A percentile compares a stretch with the other conserved stretches of the same genome.
phyloP scores from a whole-genome alignment of 441 rosid species.

The Bruguiera hainesii region DNA sequence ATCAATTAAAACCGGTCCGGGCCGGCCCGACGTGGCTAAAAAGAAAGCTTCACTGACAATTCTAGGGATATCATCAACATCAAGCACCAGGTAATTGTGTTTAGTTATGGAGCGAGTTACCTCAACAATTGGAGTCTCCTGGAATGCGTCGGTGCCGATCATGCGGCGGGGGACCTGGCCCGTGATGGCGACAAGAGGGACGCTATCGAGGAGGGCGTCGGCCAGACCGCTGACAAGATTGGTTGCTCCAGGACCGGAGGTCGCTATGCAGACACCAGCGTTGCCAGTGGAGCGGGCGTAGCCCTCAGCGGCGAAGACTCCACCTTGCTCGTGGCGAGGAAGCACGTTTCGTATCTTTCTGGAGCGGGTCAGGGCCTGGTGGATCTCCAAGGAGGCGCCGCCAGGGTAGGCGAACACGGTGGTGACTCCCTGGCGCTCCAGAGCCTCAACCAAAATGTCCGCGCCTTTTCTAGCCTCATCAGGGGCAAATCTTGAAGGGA shows the following conservation, averaged over 20 bases:
- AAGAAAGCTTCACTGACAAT: slow-evolving; percentile 77
- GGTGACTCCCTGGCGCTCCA: slow-evolving; percentile 83
- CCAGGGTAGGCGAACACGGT: slow-evolving; percentile 89
- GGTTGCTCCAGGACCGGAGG: slow-evolving; percentile 96
- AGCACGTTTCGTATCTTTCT: slow-evolving; percentile 62
- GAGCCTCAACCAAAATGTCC: slow-evolving; percentile 88
- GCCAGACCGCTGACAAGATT: slow-evolving; percentile 93
- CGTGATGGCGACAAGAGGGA: slow-evolving; percentile 87
- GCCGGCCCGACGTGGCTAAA: slow-evolving; percentile 75
- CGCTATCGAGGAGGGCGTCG: slow-evolving; percentile 83
- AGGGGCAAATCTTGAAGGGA: slow-evolving; percentile 42
- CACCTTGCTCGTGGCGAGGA: slow-evolving; percentile 96
- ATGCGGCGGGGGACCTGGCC: slow-evolving; percentile 95
- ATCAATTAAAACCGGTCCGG: slow-evolving; percentile 89
- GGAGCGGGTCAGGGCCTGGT: slow-evolving; percentile 88
- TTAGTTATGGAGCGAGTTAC: slow-evolving; percentile 88
- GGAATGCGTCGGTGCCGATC: slow-evolving; percentile 96
- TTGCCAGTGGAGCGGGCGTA: slow-evolving; percentile 83
- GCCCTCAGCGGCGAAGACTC: slow-evolving; percentile 89
- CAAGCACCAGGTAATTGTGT: slow-evolving; percentile 82
- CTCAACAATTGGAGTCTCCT: slow-evolving; percentile 94
- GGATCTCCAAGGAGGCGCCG: slow-evolving; percentile 95
- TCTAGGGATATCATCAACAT: slow-evolving; percentile 86
- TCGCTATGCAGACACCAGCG: slow-evolving; percentile 89
- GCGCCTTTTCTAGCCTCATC: slow-evolving; percentile 90